Conservation (phyloP, 176 grass and related monocot species). For the Oryza longistaminata region DNA sequence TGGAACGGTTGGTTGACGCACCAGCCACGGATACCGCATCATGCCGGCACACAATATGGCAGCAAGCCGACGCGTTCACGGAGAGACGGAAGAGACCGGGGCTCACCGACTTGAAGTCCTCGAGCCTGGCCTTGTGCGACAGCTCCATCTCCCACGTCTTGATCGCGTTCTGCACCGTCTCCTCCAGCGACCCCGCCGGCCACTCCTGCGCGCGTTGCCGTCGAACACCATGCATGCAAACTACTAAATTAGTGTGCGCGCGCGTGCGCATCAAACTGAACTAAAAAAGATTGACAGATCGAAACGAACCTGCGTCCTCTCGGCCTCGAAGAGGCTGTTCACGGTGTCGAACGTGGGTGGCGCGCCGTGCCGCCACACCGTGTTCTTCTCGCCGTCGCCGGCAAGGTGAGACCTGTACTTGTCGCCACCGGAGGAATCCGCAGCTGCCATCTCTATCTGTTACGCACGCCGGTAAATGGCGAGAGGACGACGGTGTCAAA, state of each 20-base stretch:
- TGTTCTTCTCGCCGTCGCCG: conserved; percentile 79
- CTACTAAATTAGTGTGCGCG: neutral
- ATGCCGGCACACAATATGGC: too few species aligned
- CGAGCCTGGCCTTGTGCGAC: conserved; percentile 72
- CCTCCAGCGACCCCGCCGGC: conserved; percentile 79
- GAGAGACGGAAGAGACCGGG: conserved; percentile 45
- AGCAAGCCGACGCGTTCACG: conserved; percentile 47
- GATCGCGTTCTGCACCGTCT: conserved; percentile 85
- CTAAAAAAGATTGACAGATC: neutral
- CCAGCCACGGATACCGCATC: too few species aligned
- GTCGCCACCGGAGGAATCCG: conserved; percentile 45
- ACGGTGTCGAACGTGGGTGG: conserved; percentile 74
- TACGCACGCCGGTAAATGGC: neutral
- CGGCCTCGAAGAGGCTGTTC: conserved; percentile 87
- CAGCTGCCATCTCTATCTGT: conserved; percentile 36
- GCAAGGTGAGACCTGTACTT: conserved; percentile 63
- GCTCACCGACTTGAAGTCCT: conserved; percentile 90
- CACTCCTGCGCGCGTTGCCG: conserved; percentile 51
- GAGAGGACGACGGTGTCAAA: too few species aligned
- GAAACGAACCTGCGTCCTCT: conserved; percentile 51
- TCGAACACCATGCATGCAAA: neutral
- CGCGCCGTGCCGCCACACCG: conserved; percentile 74
- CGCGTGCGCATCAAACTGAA: neutral
- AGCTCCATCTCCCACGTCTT: conserved; percentile 99
- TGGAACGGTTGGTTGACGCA: too few species aligned